Evolutionary conservation across 2,329 filamentous ascomycete genomes (phyloP), one percentile per base, ranked within the genome.

Genomic region (Curvularia sp.): DNA sequence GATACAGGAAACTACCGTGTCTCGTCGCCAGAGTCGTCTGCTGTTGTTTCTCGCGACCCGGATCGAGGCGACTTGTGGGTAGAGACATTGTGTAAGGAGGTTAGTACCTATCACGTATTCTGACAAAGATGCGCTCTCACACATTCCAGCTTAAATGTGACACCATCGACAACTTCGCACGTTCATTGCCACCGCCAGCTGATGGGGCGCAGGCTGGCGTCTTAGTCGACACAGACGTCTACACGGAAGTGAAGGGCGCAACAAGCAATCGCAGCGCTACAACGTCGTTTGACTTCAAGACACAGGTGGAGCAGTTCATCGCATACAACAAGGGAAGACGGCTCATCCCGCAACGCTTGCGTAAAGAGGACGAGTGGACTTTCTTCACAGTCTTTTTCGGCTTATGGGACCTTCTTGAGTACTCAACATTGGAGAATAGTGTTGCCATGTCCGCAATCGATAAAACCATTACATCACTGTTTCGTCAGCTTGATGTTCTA

Each of bases 331-430:
- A 66, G 51, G 59, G 60, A n/a, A 55, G 54, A 49, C 47, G 54
- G 15, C 52, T 52, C 34, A 64, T 73, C 18, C 59, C 68, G 6
- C 54, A 64, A 49, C 57, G 63, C 10, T 61, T 70, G 38, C 57
- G 60, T 18, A 61, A 60, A 48, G 50, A 60, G 12, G 65, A 74
- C 30, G 65, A 74, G 48, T 70, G 68, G 68, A 76, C 70, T 23
- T 52, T 76, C 32, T 77, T 77, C 57, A 75, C 75, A 9, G 67
- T 78, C 15, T 72, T 72, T 38, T 76, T 78, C 49, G 75, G 76
- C 13, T 64, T 74, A 19, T 77, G 73, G 71, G 76, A 78, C 48
- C 55, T 78, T 23, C 60, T 74, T 60, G 69, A 74, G 46, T 78
- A 73, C 51, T 67, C 71, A 2, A 45, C 53, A 2, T 53, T 76